Conservation (phyloP, 805 yeast genomes). For the Suhomyces prunicola region DNA sequence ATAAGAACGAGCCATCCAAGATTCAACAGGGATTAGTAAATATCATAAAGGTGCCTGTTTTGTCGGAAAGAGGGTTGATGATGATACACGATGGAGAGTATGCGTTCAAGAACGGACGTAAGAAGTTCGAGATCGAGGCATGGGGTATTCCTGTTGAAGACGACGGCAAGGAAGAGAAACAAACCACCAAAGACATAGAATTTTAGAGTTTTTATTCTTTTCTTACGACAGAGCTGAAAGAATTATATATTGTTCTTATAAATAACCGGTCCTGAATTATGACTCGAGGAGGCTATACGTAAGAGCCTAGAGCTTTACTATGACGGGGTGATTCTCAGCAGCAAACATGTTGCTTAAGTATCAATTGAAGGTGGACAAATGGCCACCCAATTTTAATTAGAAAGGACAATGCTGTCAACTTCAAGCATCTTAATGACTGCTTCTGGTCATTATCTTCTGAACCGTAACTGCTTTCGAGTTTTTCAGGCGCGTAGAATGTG, state of each 20-base stretch:
- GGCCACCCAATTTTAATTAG: too few species aligned
- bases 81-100: slow-evolving; percentile 68
- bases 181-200: slow-evolving; percentile 34
- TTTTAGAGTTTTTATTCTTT: slow-evolving; percentile 10
- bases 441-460: background rate
- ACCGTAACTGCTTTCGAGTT: background rate
- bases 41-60: slow-evolving; percentile 64
- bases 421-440: background rate
- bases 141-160: slow-evolving; percentile 99
- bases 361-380: too few species aligned
- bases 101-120: slow-evolving; percentile 81
- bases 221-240: too few species aligned
- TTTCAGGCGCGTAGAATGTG: background rate
- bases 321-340: too few species aligned
- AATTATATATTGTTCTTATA: too few species aligned
- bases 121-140: slow-evolving; percentile 80
- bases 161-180: slow-evolving; percentile 42
- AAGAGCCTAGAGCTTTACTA: background rate
- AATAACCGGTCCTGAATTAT: background rate
- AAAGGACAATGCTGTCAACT: too few species aligned
- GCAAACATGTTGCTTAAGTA: too few species aligned
- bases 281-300: background rate
- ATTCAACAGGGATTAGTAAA: slow-evolving; percentile 86
- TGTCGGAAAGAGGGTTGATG: slow-evolving; percentile 81
- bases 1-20: slow-evolving; percentile 68